A percentile compares a stretch with the other conserved stretches of the same genome.
These are phyloP conservation scores for Rhexocercosporidium sp. DNA, from an alignment of 2,329 filamentous ascomycete genomes.

Conservation along the genomic window DNA sequence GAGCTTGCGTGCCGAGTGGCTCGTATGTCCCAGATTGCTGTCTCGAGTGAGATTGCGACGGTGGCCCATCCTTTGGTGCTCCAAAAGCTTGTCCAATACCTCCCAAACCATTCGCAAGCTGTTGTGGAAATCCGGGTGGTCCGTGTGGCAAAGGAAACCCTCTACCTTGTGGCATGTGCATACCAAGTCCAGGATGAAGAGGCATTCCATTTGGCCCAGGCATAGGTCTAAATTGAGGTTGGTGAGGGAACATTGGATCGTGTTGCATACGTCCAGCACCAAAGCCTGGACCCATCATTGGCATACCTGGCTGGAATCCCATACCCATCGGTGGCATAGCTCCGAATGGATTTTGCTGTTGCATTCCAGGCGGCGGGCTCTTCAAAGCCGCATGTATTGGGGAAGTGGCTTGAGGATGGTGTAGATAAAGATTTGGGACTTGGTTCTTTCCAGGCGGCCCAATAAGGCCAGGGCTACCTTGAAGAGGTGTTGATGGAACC, in stretches of 20 bases:
- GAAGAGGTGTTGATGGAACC: conserved; percentile 65
- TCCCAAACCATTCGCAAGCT: conserved; percentile 48
- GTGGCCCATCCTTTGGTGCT: conserved; percentile 45
- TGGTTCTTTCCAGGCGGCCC: conserved; percentile 64
- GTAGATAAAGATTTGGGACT: conserved; percentile 55
- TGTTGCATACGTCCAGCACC: conserved; percentile 45
- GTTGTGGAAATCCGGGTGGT: conserved; percentile 60
- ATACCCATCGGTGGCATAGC: conserved; percentile 61
- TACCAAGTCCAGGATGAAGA: conserved; percentile 64
- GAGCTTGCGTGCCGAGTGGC: conserved; percentile 53
- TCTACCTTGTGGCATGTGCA: conserved; percentile 60
- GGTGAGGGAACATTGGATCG: conserved; percentile 60
- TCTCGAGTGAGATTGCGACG: conserved; percentile 68
- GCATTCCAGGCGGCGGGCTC: conserved; percentile 61
- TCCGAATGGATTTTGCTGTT: conserved; percentile 49
- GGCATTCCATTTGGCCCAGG: conserved; percentile 54
- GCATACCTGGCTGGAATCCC: conserved; percentile 54
- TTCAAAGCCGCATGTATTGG: conserved; percentile 63
- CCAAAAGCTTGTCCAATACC: conserved; percentile 49
- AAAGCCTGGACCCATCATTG: conserved; percentile 51
- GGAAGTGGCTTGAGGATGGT: conserved; percentile 67
- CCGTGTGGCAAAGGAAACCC: conserved; percentile 46
- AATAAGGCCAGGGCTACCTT: conserved; percentile 68
- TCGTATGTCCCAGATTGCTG: conserved; percentile 73
- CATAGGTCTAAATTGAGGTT: conserved; percentile 61